Percentiles rank a stretch among this genome's conserved stretches.
Conservation (phyloP, 1,284 basidiomycete genomes). For the Athelia psychrophila region DNA sequence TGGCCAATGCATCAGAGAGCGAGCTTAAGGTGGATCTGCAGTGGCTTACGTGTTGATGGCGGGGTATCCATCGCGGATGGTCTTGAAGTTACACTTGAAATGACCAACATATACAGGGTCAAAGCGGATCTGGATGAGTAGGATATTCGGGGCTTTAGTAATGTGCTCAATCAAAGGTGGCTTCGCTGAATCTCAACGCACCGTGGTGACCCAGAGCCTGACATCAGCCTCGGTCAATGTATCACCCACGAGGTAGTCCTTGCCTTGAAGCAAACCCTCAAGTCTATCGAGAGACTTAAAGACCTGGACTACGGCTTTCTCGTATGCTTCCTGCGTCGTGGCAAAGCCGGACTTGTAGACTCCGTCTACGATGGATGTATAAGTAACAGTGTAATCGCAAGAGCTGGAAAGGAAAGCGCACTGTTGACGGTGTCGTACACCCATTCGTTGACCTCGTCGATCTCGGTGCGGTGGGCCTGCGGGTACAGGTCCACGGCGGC, state of each 20-base stretch:
- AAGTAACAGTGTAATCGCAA: neutral
- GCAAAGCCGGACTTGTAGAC: conserved; percentile 94
- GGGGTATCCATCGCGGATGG: conserved; percentile 79
- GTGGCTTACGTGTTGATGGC: conserved; percentile 63
- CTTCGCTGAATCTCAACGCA: conserved; percentile 38
- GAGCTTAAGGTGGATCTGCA: neutral
- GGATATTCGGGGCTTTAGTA: conserved; percentile 12
- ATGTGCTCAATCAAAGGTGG: neutral
- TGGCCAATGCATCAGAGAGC: neutral
- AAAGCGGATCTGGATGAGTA: conserved; percentile 41
- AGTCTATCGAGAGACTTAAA: conserved; percentile 81
- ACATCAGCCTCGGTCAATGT: conserved; percentile 90
- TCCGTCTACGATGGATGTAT: conserved; percentile 71
- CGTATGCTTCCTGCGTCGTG: conserved; percentile 79
- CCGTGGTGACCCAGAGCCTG: conserved; percentile 88
- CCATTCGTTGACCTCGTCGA: conserved; percentile 73
- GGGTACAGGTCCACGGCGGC: conserved; percentile 81
- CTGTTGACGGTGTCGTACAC: conserved; percentile 47
- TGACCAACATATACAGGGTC: conserved; percentile 90
- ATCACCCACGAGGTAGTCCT: conserved; percentile 82
- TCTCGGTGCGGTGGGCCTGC: conserved; percentile 64
- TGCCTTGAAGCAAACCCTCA: conserved; percentile 75
- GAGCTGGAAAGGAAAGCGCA: conserved; percentile 16
- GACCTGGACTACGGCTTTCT: conserved; percentile 66
- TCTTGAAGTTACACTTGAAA: conserved; percentile 92